Evolutionary conservation across 179 eudicot genomes (phyloP).

Genomic region (Beta macrorhiza): DNA sequence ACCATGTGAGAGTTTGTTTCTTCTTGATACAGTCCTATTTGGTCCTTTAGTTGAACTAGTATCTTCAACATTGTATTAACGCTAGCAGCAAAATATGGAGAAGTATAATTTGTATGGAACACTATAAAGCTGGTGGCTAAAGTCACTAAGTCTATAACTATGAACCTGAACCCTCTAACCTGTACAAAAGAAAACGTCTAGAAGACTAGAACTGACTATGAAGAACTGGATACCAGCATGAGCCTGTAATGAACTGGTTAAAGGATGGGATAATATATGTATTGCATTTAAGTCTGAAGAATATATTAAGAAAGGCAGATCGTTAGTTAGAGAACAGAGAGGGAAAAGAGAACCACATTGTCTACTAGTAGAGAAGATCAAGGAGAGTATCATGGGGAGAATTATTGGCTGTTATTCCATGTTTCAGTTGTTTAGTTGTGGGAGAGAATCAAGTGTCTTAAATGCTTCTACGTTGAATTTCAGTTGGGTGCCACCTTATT

Average conservation of each 20-base stretch:
- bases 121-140: conserved; percentile 5
- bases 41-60: conserved; percentile 5
- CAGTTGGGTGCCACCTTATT: too few species aligned
- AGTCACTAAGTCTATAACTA: background rate
- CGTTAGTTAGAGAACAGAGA: too few species aligned
- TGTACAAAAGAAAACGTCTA: background rate
- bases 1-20: background rate
- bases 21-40: background rate
- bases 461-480: too few species aligned
- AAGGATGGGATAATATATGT: too few species aligned
- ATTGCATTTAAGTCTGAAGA: too few species aligned
- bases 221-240: background rate
- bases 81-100: conserved; percentile 14
- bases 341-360: too few species aligned
- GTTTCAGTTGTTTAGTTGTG: too few species aligned
- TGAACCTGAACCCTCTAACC: conserved; percentile 2
- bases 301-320: too few species aligned
- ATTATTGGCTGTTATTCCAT: too few species aligned
- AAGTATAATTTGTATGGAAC: background rate
- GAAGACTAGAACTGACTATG: background rate
- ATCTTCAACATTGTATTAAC: conserved; percentile 1
- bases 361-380: too few species aligned
- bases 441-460: too few species aligned
- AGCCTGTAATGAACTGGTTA: background rate
- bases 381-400: too few species aligned